Evolutionary conservation across 225 moss, liverwort and hornwort genomes (phyloP).

Genomic region (Pleurozium schreberi): DNA sequence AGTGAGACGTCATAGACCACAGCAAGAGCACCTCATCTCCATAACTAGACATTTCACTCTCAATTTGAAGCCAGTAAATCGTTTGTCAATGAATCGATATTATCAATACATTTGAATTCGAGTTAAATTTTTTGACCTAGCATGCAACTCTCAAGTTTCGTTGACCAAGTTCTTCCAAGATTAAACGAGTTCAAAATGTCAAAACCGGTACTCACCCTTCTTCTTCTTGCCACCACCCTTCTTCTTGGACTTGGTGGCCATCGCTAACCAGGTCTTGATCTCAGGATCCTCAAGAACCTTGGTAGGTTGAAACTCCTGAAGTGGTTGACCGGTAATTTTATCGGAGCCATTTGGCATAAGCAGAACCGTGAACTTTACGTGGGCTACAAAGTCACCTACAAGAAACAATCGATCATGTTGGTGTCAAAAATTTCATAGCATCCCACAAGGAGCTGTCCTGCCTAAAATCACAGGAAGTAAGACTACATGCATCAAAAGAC

Average conservation of each 20-base stretch:
- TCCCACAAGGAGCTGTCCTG: not conserved
- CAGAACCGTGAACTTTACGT: constrained; percentile 91
- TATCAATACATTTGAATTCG: not conserved
- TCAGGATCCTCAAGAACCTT: constrained; percentile 82
- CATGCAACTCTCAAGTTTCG: not conserved
- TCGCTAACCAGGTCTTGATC: constrained; percentile 81
- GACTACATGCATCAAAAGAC: not conserved
- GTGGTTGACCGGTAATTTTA: constrained; percentile 74
- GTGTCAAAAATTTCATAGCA: not conserved
- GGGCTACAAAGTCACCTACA: constrained; percentile 91
- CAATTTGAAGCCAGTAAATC: not conserved
- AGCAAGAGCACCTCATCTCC: not conserved
- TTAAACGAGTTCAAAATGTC: not conserved
- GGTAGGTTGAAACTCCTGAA: constrained; percentile 69
- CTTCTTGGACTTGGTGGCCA: constrained; percentile 97
- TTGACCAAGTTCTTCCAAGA: not conserved
- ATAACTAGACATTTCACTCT: not conserved
- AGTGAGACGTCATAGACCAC: not conserved
- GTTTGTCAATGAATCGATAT: not conserved
- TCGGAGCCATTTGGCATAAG: constrained; percentile 99
- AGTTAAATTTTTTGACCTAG: not conserved
- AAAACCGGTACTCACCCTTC: constrained; percentile 48
- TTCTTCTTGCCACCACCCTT: constrained; percentile 99
- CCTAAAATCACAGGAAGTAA: not conserved
- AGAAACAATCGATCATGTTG: not conserved